Evolutionary conservation across 2,329 filamentous ascomycete genomes (phyloP).

Genomic region (Trichoderma semiorbis): DNA sequence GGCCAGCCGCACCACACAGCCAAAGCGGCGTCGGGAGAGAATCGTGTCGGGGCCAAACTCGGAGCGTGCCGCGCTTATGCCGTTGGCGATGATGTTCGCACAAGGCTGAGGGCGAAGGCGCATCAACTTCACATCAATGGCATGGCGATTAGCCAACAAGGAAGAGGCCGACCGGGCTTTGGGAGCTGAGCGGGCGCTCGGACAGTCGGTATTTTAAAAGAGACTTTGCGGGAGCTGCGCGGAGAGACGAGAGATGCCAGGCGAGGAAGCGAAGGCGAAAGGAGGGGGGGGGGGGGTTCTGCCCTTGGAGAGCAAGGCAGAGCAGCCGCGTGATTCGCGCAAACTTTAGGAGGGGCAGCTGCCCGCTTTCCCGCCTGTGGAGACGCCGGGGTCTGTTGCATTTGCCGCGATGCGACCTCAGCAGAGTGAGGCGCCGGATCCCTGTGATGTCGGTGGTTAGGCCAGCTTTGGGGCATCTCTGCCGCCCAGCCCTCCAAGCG

Average conservation of each 20-base stretch:
- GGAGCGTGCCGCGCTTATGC: slow-evolving; percentile 17
- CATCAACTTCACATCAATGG: slow-evolving; percentile 27
- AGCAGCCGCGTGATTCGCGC: slow-evolving; percentile 20
- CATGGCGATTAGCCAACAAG: slow-evolving; percentile 23
- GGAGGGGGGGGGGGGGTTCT: slow-evolving; percentile 13
- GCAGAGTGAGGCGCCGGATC: not conserved
- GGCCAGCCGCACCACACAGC: slow-evolving; percentile 1
- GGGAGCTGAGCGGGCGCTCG: not conserved
- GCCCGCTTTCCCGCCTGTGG: slow-evolving; percentile 17
- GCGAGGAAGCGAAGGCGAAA: slow-evolving; percentile 8
- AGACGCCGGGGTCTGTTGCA: slow-evolving; percentile 3
- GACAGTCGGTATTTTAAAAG: not conserved
- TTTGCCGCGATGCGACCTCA: slow-evolving; percentile 7
- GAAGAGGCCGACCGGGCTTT: not conserved
- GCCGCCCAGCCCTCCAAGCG: slow-evolving; percentile 1
- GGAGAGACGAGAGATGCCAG: slow-evolving; percentile 4
- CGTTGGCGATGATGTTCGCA: slow-evolving; percentile 23
- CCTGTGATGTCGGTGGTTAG: slow-evolving; percentile 10
- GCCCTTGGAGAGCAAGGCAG: slow-evolving; percentile 17
- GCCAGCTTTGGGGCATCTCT: slow-evolving; percentile 6
- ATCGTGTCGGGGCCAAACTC: not conserved
- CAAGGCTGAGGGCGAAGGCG: slow-evolving; percentile 25
- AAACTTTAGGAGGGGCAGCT: slow-evolving; percentile 18
- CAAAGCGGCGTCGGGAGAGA: not conserved
- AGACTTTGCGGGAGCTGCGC: not conserved